Evolutionary conservation across 345 rosid species (phyloP).

Genomic region (Hypericum androsaemum): DNA sequence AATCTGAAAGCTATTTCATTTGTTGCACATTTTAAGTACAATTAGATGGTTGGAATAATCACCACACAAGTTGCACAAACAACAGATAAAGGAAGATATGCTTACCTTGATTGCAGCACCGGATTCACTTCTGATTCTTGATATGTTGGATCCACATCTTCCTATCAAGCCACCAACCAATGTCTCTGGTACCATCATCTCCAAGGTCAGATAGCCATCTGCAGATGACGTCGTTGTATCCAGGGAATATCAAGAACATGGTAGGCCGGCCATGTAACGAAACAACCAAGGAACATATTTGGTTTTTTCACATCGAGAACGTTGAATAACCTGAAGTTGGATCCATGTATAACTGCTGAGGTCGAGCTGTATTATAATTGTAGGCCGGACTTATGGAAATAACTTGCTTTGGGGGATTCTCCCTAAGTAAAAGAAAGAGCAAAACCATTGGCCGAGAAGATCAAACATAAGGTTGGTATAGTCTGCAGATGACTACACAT

Average conservation of each 20-base stretch:
- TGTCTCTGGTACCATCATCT: slow-evolving; percentile 54
- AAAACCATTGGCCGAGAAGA: neutral
- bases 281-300: slow-evolving; percentile 16
- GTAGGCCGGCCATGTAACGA: slow-evolving; percentile 18
- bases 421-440: slow-evolving; percentile 21
- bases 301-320: neutral
- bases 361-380: slow-evolving; percentile 28
- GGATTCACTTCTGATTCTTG: slow-evolving; percentile 55
- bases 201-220: slow-evolving; percentile 56
- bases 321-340: slow-evolving; percentile 49
- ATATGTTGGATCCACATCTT: slow-evolving; percentile 51
- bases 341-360: slow-evolving; percentile 31
- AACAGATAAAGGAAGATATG: neutral
- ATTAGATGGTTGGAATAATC: neutral
- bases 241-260: slow-evolving; percentile 36
- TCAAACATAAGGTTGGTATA: neutral
- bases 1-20: neutral
- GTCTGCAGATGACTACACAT: neutral
- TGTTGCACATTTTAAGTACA: neutral
- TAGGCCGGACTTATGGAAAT: slow-evolving; percentile 53
- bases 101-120: slow-evolving; percentile 57
- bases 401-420: slow-evolving; percentile 55
- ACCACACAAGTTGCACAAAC: neutral
- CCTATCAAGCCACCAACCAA: slow-evolving; percentile 61
- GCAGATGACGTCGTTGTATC: slow-evolving; percentile 49